Conservation (phyloP, 169 alveolate species). For the Perkinsus chesapeaki region DNA sequence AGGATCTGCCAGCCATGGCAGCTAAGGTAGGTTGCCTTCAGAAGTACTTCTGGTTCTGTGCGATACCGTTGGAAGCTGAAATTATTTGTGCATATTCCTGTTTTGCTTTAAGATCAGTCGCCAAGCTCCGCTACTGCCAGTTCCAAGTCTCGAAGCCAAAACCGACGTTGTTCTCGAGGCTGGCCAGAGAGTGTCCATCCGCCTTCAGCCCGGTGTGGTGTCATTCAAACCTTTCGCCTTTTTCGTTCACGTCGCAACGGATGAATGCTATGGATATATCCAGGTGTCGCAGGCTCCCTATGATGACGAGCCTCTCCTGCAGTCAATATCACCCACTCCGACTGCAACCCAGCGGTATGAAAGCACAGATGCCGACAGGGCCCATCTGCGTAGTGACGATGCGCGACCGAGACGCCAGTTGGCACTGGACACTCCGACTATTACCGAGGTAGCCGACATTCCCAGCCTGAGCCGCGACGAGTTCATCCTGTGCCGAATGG, state of each 20-base stretch:
- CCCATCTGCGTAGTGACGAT: neutral
- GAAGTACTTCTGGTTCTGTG: neutral
- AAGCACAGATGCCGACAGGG: neutral
- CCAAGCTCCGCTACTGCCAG: neutral
- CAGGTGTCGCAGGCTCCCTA: neutral
- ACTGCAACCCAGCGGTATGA: neutral
- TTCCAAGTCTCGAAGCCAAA: neutral
- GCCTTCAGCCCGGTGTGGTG: neutral
- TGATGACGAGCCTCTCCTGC: neutral
- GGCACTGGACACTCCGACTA: neutral
- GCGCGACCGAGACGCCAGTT: neutral
- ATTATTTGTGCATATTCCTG: neutral
- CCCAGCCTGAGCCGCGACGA: neutral
- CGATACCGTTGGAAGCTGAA: too few relatives aligned
- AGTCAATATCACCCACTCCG: neutral
- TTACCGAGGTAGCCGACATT: neutral
- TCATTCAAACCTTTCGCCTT: neutral
- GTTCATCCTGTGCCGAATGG: neutral
- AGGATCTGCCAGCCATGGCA: neutral
- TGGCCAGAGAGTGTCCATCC: neutral
- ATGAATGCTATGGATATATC: neutral
- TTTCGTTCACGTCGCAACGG: neutral
- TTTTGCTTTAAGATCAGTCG: neutral
- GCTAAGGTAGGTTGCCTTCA: neutral
- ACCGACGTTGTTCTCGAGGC: neutral